Conservation (phyloP, 768 basidiomycete species). For the Lentinula boryana region DNA sequence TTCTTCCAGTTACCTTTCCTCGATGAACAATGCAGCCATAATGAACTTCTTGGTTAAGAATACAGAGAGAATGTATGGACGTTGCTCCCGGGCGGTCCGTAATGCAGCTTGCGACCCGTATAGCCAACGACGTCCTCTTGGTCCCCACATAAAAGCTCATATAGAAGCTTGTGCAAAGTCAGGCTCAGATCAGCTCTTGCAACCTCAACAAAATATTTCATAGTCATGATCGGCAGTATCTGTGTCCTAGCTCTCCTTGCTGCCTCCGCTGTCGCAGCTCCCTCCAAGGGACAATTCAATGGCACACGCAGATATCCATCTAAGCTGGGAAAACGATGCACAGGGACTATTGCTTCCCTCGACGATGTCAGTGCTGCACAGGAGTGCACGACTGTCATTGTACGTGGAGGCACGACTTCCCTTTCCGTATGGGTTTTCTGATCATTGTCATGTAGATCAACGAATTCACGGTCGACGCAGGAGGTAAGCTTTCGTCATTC, state of each 20-base stretch:
- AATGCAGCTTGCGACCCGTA: background rate
- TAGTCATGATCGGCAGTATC: background rate
- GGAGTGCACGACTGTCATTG: conserved; percentile 36
- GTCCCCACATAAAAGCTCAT: background rate
- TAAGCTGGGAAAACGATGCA: conserved; percentile 12
- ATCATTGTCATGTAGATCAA: conserved; percentile 23
- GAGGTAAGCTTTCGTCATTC: conserved; percentile 8
- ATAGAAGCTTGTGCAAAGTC: background rate
- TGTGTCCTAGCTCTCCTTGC: conserved; percentile 1
- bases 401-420: background rate
- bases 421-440: background rate
- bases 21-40: background rate
- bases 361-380: conserved; percentile 24
- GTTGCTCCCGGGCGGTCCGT: background rate
- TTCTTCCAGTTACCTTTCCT: background rate
- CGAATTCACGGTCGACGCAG: conserved; percentile 36
- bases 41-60: background rate
- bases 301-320: background rate
- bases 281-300: background rate
- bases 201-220: background rate
- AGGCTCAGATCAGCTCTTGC: background rate
- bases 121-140: background rate
- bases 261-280: background rate
- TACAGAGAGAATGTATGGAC: background rate
- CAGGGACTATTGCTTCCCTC: conserved; percentile 10